Evolutionary conservation across 2,329 filamentous ascomycete species (phyloP), one percentile per base, ranked within the genome.

Genomic region (Aspergillus sp.): DNA sequence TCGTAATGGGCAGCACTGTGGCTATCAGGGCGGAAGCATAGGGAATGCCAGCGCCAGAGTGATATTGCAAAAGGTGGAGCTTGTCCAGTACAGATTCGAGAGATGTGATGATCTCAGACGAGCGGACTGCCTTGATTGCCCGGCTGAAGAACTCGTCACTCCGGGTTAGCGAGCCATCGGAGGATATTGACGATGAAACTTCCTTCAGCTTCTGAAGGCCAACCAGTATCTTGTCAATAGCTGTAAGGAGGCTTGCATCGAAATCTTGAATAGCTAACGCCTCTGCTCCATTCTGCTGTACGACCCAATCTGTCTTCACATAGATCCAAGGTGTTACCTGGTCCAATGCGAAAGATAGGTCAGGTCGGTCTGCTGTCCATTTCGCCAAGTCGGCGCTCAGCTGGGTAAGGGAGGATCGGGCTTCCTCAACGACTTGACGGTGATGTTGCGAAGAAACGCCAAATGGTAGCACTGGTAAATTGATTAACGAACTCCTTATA

Each of bases 181-280:
- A 80, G 32, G 87, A 81, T 1, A 73, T 72, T 1, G 82, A 79
- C 4, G 67, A 62, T 1, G 84, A 81, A 1, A 83, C 68, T 3
- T 72, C 71, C 7, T 71, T 66, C 6, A 80, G 69, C 2, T 83
- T 80, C 63, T 96, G 88, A 42, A 94, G 76, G 1, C 86, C 83
- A 33, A 91, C 85, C 2, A 96, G 80, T 29, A 91, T 78, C 43
- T 80, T 79, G 64, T 94, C 86, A 41, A 84, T 79, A n/a, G 85
- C 72, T 1, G 68, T 77, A 34, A 86, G 78, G 1, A 88, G 65
- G 3, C 75, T 71, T 9, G 75, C 67, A 38, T 81, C 78, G 40
- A 89, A 77, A 0, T 67, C 61, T 12, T 74, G 58, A 26, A 73
- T 49, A 42, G 58, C 54, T 29, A 66, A 29, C 19, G 44, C 45